These are phyloP conservation scores for Asclepias syriaca DNA, from an alignment of 257 asterid species.

Conservation along the genomic window DNA sequence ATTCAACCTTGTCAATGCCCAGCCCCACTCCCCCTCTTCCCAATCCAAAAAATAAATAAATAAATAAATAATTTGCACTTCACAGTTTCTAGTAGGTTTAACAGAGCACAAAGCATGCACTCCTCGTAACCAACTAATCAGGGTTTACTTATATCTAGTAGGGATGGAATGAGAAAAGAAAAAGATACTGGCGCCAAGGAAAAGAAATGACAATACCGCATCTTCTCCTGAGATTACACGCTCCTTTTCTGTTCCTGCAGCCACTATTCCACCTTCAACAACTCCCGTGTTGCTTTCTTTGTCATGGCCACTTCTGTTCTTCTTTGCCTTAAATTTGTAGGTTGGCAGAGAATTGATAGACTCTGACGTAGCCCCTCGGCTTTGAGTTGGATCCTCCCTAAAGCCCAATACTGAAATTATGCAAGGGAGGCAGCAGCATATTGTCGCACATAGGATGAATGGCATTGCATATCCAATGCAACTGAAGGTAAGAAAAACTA, in stretches of 20 bases:
- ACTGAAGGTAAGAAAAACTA: conserved; percentile 84
- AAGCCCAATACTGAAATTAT: conserved; percentile 82
- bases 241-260: conserved; percentile 96
- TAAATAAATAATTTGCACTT: background rate
- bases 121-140: background rate
- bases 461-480: conserved; percentile 99
- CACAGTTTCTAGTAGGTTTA: background rate
- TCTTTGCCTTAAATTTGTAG: conserved; percentile 68
- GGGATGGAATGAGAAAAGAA: background rate
- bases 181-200: background rate
- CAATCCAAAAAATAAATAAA: too few relatives aligned
- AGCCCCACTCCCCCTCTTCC: too few relatives aligned
- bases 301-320: conserved; percentile 41
- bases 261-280: conserved; percentile 81
- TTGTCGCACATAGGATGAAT: conserved; percentile 79
- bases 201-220: conserved; percentile 57
- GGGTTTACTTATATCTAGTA: background rate
- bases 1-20: too few relatives aligned
- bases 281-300: conserved; percentile 36
- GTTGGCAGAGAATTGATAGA: conserved; percentile 87
- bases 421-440: conserved; percentile 99
- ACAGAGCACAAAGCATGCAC: background rate
- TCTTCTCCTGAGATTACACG: conserved; percentile 88
- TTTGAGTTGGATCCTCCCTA: conserved; percentile 76
- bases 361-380: conserved; percentile 90